Percentiles rank a stretch among this genome's conserved stretches.
Conservation (phyloP, 2,329 filamentous ascomycete genomes). For the Sarocladiaceae sp. region DNA sequence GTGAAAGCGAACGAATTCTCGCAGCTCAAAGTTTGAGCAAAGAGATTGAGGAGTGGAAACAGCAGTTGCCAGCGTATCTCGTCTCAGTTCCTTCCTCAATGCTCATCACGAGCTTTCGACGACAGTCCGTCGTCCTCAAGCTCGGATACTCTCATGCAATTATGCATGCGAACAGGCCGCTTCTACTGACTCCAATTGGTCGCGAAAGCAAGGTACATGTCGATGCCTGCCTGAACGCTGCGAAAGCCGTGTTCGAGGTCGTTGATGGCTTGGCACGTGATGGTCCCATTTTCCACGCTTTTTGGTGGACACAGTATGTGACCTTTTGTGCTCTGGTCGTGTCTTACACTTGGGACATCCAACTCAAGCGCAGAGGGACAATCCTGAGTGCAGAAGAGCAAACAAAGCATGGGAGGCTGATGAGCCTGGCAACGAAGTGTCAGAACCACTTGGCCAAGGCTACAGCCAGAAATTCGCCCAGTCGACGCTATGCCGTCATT, state of each 20-base stretch:
- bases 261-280: constrained; percentile 36
- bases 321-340: constrained; percentile 50
- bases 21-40: constrained; percentile 32
- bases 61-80: constrained; percentile 36
- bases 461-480: constrained; percentile 17
- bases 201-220: constrained; percentile 23
- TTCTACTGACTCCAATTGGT: constrained; percentile 36
- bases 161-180: constrained; percentile 51
- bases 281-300: constrained; percentile 39
- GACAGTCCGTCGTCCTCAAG: constrained; percentile 48
- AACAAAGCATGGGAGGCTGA: constrained; percentile 16
- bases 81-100: constrained; percentile 38
- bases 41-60: constrained; percentile 35
- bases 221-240: constrained; percentile 40
- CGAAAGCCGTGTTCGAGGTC: constrained; percentile 38
- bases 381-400: not conserved
- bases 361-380: constrained; percentile 19
- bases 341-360: constrained; percentile 51
- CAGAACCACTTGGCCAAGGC: constrained; percentile 10
- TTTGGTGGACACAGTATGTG: constrained; percentile 52
- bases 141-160: constrained; percentile 51
- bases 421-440: constrained; percentile 34
- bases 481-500: constrained; percentile 17
- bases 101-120: constrained; percentile 39
- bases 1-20: constrained; percentile 29